Evolutionary conservation across 768 basidiomycete genomes (phyloP), one percentile per base, ranked within the genome.

Genomic region (Auricularia sp.): DNA sequence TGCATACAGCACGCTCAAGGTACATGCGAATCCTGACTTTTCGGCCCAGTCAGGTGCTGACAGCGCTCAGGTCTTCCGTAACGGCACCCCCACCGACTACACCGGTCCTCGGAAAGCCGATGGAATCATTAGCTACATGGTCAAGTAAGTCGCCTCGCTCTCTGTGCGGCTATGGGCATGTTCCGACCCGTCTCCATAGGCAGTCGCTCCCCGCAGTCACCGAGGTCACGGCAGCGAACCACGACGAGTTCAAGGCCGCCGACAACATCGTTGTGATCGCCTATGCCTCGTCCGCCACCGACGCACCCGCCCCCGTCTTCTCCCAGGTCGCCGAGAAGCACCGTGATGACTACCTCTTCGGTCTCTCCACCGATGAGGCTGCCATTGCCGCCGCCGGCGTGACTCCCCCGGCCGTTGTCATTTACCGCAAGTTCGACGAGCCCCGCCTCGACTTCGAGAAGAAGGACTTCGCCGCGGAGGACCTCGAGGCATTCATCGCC

Each of bases 181-280:
- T 42, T 42, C 39, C 66, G 44, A 60, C 79, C 59, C 56, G 62
- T 66, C 3, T 51, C 21, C 33, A 1, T 66, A 86, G 93, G 74
- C 97, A 98, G 82, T 87, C 92, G 8, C 84, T 98, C 18, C 97
- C 97, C 8, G 94, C 97, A 44, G 90, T 98, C 23, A 87, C 92
- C 5, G 81, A 86, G 43, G 86, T 99, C 42, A 93, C 88, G 3
- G 77, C 78, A 18, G 83, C 77, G 47, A 91, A 90, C 74, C 85
- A 89, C 71, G 83, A 85, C 54, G 90, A 94, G 68, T 97, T 99
- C 85, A 83, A 85, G 76, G 80, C 81, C 23, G 83, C 90, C 8
- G 97, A 98, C 83, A 93, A 87, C 75, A 80, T 99, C 66, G 96
- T 99, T 66, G 85, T 84, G 61, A 77, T 99, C 70, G 92, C 91